Evolutionary conservation across 2,329 filamentous ascomycete species (phyloP), one percentile per base, ranked within the genome.

Genomic region (Trichophyton benhamiae): DNA sequence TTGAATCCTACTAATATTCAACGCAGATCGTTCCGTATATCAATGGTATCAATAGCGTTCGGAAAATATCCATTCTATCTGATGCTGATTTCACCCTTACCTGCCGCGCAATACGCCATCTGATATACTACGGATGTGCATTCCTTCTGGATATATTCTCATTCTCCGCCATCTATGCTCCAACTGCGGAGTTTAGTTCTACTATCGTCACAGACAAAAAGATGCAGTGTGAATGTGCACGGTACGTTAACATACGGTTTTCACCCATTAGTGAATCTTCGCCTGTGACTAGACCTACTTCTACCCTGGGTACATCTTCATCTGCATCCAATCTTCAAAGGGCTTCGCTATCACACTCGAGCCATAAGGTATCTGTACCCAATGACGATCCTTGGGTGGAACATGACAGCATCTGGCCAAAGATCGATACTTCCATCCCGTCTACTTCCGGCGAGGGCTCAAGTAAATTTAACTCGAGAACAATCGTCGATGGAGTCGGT

Each of bases 131-230:
- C 74, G 89, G 92, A 70, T 92, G 90, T 68, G 83, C 96, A 41
- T 80, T 96, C 27, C 82, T 97, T 60, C 83, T 97, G 9, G 94
- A 99, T 75, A 88, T 96, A 68, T 97, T 97, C 78, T 91, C 94
- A 72, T 99, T 97, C 72, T 82, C 86, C 36, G 89, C 89, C 48
- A 92, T 95, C 68, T 99, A 99, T 71, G 91, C 91, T 0, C 86
- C 87, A 0, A 89, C 89, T 0, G 81, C 85, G 0, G 86, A 88
- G 42, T 87, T 99, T 62, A 83, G 87, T 64, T 83, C 86, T 64
- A 74, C 72, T 36, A 95, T 99, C 68, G 80, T 94, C 36, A 80
- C 83, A 48, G 89, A 96, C 69, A 78, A 82, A 46, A 83, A 84
- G 61, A 85, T 95, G 75, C 86, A 95, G 63, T 87, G 90, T 66